phyloP scores from a whole-genome alignment of 2,329 filamentous ascomycete genomes.

The Sclerotinia nivalis region DNA sequence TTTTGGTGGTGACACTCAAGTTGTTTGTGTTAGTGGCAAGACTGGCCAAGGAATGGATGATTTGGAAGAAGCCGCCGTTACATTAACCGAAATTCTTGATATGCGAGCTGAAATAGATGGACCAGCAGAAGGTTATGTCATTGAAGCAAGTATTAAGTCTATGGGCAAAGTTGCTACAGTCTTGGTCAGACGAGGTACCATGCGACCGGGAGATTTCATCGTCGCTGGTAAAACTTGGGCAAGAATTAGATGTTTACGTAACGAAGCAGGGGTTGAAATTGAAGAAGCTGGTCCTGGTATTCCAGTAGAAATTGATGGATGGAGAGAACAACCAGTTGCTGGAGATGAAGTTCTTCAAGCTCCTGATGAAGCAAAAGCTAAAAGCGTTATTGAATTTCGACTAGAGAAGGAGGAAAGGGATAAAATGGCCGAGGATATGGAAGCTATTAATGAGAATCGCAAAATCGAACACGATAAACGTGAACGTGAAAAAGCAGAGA shows the following conservation, averaged over 20 bases:
- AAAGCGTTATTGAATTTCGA: constrained; percentile 75
- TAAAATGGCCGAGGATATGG: constrained; percentile 65
- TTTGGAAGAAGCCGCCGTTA: constrained; percentile 85
- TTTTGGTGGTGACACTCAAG: constrained; percentile 90
- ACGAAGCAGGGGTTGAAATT: constrained; percentile 77
- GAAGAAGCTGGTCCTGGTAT: constrained; percentile 79
- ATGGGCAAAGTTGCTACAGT: constrained; percentile 85
- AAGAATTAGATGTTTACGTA: constrained; percentile 77
- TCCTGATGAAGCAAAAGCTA: constrained; percentile 73
- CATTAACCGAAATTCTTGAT: constrained; percentile 86
- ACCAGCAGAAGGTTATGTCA: constrained; percentile 85
- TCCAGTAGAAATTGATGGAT: constrained; percentile 92
- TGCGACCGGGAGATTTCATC: constrained; percentile 77
- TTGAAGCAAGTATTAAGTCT: constrained; percentile 86
- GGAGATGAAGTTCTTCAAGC: constrained; percentile 89
- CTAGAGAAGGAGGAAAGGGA: constrained; percentile 69
- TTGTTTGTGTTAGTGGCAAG: constrained; percentile 87
- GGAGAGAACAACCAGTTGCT: constrained; percentile 82
- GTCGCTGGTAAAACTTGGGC: constrained; percentile 89
- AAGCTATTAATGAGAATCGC: constrained; percentile 72
- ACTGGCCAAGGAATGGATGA: constrained; percentile 90
- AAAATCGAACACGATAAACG: constrained; percentile 57
- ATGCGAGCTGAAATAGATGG: constrained; percentile 78
- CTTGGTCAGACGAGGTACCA: constrained; percentile 82
- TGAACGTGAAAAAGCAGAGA: constrained; percentile 59